Evolutionary conservation across 1,284 basidiomycete species (phyloP).

Genomic region (Gomphus sp.): DNA sequence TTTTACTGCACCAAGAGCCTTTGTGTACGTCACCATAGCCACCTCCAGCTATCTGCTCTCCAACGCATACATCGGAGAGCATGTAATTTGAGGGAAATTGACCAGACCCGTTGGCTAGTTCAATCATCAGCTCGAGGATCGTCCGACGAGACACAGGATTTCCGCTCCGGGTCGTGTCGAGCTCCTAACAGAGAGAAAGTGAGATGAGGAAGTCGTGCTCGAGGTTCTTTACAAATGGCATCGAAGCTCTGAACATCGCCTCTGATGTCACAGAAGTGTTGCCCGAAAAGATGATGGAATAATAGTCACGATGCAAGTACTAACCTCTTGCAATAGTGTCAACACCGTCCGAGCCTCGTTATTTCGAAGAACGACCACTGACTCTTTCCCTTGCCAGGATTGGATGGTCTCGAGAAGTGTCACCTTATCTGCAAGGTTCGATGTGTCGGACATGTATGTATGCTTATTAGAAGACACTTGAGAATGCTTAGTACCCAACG

Average conservation of each 20-base stretch:
- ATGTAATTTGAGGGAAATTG: not conserved
- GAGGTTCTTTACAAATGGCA: not conserved
- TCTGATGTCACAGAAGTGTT: not conserved
- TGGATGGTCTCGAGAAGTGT: constrained; percentile 14
- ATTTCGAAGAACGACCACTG: not conserved
- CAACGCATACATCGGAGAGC: not conserved
- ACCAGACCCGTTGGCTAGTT: not conserved
- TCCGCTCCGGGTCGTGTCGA: not conserved
- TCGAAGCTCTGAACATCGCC: not conserved
- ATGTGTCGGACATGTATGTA: not conserved
- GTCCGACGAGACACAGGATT: not conserved
- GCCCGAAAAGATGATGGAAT: not conserved
- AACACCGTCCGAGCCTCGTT: not conserved
- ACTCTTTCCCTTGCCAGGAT: constrained; percentile 22
- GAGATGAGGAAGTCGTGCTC: not conserved
- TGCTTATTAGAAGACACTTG: no score
- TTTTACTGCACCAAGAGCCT: not conserved
- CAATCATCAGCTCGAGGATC: not conserved
- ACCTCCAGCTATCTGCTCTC: not conserved
- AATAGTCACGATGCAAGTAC: not conserved
- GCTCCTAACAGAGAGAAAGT: not conserved
- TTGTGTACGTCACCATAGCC: not conserved
- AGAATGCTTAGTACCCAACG: no score
- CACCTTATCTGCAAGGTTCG: not conserved
- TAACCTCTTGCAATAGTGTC: not conserved